Evolutionary conservation across 75 land plant genomes (phyloP).

Genomic region (Adiantum capillusveneris): DNA sequence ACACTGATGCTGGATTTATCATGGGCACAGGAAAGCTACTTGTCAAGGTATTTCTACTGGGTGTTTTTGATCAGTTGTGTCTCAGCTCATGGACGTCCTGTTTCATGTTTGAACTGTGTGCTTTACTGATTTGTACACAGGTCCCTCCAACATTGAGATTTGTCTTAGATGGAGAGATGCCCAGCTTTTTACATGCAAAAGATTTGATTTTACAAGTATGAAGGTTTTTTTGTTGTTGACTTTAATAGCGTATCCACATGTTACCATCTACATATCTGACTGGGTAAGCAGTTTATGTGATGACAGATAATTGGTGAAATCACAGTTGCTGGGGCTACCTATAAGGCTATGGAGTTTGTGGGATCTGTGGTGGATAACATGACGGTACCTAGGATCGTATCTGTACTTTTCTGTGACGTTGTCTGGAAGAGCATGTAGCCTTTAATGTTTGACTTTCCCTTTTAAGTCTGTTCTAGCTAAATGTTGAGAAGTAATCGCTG

Average conservation of each 20-base stretch:
- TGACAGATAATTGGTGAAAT: slow-evolving; percentile 95
- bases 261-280: no score
- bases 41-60: slow-evolving; percentile 50
- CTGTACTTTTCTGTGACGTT: background rate
- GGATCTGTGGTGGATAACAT: slow-evolving; percentile 81
- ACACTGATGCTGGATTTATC: slow-evolving; percentile 97
- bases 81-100: background rate
- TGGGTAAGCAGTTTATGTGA: no score
- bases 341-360: slow-evolving; percentile 90
- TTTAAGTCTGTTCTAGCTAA: no score
- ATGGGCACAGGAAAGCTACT: slow-evolving; percentile 86
- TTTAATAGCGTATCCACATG: no score
- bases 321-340: slow-evolving; percentile 85
- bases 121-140: slow-evolving; percentile 25
- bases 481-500: no score
- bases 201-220: slow-evolving; percentile 90
- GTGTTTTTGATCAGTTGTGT: background rate
- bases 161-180: slow-evolving; percentile 97
- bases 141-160: slow-evolving; percentile 92
- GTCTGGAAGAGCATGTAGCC: no score
- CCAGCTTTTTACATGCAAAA: slow-evolving; percentile 78
- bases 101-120: background rate
- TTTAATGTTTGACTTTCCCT: no score
- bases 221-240: no score
- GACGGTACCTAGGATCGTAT: slow-evolving; percentile 51